These are phyloP conservation scores for Picea abies DNA, from an alignment of 83 land plant species.

Conservation along the genomic window DNA sequence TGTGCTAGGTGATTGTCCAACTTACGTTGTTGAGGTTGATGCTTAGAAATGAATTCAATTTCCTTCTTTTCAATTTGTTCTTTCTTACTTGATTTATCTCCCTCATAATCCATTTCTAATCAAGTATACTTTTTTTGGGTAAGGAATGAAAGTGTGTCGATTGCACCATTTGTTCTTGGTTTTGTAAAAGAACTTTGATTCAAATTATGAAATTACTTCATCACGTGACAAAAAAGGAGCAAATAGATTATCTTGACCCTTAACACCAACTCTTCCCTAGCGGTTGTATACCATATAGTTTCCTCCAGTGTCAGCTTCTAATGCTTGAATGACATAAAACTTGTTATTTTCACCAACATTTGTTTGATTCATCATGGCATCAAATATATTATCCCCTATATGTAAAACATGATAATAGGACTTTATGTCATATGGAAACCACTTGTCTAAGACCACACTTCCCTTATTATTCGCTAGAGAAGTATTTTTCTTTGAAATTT, in stretches of 20 bases:
- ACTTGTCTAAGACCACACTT: conserved; percentile 40
- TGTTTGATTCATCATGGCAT: too few relatives aligned
- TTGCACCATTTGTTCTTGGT: conserved; percentile 76
- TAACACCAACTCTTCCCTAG: too few relatives aligned
- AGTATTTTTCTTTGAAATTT: conserved; percentile 36
- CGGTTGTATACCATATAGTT: too few relatives aligned
- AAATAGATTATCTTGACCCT: too few relatives aligned
- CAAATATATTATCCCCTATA: too few relatives aligned
- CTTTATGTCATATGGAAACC: conserved; percentile 71
- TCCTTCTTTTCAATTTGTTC: conserved; percentile 4
- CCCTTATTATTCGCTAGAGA: conserved; percentile 60
- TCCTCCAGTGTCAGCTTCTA: too few relatives aligned
- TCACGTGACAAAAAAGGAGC: conserved; percentile 41
- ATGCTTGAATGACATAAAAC: too few relatives aligned
- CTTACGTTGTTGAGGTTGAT: conserved; percentile 26
- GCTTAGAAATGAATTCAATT: background rate
- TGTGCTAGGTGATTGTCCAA: too few relatives aligned
- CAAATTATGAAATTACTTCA: conserved; percentile 65
- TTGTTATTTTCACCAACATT: too few relatives aligned
- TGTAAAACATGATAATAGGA: too few relatives aligned
- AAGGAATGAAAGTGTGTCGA: conserved; percentile 49
- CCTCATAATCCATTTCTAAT: conserved; percentile 95
- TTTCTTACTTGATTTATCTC: conserved; percentile 17
- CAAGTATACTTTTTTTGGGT: conserved; percentile 72
- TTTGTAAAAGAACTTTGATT: conserved; percentile 73